Conservation (phyloP, 129 eudicot species). For the Pseudognaphalium luteoalbum region DNA sequence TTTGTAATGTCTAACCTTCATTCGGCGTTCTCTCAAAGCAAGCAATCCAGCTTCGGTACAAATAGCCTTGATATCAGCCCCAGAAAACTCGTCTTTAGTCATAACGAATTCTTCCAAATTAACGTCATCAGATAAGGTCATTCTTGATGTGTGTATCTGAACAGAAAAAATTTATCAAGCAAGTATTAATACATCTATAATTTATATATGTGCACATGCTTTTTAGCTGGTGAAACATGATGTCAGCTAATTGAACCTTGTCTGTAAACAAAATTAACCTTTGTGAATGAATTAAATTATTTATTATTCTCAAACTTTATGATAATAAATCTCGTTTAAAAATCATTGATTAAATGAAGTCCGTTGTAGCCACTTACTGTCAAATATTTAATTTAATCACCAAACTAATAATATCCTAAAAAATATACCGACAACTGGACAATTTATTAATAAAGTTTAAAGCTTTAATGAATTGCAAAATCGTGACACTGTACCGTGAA, state of each 20-base stretch:
- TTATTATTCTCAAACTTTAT: neutral
- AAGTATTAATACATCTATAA: neutral
- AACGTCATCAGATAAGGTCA: constrained; percentile 92
- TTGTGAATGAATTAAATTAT: neutral
- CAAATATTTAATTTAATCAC: neutral
- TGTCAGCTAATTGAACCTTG: neutral
- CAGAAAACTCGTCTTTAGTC: constrained; percentile 94
- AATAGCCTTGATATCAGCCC: constrained; percentile 96
- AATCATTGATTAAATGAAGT: too few species aligned
- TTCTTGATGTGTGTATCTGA: constrained; percentile 92
- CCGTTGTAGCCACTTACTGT: neutral
- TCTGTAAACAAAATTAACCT: neutral
- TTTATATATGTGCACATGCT: neutral
- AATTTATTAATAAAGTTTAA: neutral
- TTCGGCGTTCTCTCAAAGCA: constrained; percentile 90
- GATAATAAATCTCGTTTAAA: neutral
- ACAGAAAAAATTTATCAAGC: constrained; percentile 3
- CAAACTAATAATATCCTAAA: neutral
- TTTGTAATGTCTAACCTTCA: constrained; percentile 59
- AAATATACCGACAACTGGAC: neutral
- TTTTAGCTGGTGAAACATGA: neutral
- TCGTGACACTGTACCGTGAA: constrained; percentile 44
- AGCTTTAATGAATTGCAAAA: neutral
- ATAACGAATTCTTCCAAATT: constrained; percentile 89
- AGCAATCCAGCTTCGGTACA: constrained; percentile 97